A percentile compares a stretch with the other conserved stretches of the same genome.
Evolutionary conservation across 2,329 filamentous ascomycete genomes (phyloP).

Genomic region (Macrophomina pseudophaseolina): DNA sequence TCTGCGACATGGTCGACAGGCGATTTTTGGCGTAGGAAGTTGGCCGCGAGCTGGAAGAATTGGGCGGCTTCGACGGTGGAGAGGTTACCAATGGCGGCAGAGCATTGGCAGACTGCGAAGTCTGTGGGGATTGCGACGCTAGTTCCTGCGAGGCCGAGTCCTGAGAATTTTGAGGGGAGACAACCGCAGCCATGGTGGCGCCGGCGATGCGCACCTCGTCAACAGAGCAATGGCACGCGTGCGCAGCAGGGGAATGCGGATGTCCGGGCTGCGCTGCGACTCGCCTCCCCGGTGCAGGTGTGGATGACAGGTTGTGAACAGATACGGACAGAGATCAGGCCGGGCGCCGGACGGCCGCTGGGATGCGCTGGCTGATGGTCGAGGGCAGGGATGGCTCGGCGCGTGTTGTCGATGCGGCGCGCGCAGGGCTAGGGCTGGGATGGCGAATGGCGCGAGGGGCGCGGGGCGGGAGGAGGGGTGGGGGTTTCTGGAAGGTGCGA

Average conservation of each 20-base stretch:
- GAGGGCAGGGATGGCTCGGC: constrained; percentile 11
- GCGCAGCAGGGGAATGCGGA: constrained; percentile 6
- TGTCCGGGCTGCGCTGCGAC: constrained; percentile 20
- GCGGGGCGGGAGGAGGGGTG: constrained; percentile 14
- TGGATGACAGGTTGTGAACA: not conserved
- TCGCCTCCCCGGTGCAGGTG: constrained; percentile 12
- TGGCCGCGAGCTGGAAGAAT: constrained; percentile 63
- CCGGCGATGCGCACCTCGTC: constrained; percentile 11
- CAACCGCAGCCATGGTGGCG: constrained; percentile 43
- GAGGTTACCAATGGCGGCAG: constrained; percentile 59
- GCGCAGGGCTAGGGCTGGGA: constrained; percentile 3
- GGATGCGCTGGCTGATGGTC: constrained; percentile 18
- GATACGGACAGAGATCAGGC: not conserved
- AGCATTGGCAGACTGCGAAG: constrained; percentile 45
- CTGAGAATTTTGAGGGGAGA: constrained; percentile 39
- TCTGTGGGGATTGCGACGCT: constrained; percentile 31
- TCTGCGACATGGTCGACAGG: constrained; percentile 80
- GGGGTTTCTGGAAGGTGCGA: constrained; percentile 11
- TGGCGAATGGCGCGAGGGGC: constrained; percentile 18
- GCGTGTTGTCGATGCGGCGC: constrained; percentile 17
- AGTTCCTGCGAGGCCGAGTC: constrained; percentile 31
- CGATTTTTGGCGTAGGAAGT: constrained; percentile 72
- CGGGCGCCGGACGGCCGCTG: not conserved
- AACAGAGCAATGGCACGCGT: constrained; percentile 2
- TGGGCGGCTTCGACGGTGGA: constrained; percentile 55